Conservation (phyloP, 1,284 basidiomycete genomes). For the Flammula alnicola region DNA sequence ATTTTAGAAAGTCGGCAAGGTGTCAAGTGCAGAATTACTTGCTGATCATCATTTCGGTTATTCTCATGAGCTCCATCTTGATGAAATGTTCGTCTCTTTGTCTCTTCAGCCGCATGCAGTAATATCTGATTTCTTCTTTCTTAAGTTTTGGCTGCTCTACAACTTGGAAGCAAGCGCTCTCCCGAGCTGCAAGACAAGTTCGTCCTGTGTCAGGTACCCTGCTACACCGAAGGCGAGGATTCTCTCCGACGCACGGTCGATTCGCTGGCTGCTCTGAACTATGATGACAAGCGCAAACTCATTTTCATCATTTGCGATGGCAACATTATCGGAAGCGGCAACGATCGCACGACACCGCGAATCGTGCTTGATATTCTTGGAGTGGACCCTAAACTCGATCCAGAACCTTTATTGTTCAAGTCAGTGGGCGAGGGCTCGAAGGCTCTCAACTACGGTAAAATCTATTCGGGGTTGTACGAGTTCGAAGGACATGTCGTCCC, state of each 20-base stretch:
- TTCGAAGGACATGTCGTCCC: constrained; percentile 95
- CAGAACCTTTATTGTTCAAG: constrained; percentile 94
- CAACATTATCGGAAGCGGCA: constrained; percentile 95
- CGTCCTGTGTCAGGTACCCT: constrained; percentile 93
- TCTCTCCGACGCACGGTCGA: constrained; percentile 94
- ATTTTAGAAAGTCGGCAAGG: constrained; percentile 83
- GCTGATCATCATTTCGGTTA: constrained; percentile 77
- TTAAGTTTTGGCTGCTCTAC: constrained; percentile 88
- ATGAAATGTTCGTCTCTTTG: constrained; percentile 76
- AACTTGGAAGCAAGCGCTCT: constrained; percentile 79
- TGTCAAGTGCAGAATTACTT: constrained; percentile 92
- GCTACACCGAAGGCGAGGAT: constrained; percentile 98
- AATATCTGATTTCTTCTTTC: constrained; percentile 11
- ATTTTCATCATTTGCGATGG: constrained; percentile 97
- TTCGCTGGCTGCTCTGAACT: constrained; percentile 88
- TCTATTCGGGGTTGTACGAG: constrained; percentile 96
- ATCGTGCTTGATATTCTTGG: constrained; percentile 95
- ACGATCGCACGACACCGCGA: constrained; percentile 87
- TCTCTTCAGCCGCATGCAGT: constrained; percentile 7
- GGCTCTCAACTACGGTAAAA: constrained; percentile 95
- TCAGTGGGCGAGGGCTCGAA: constrained; percentile 91
- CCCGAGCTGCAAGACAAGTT: constrained; percentile 98
- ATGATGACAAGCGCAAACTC: constrained; percentile 97
- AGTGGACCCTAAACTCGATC: constrained; percentile 90
- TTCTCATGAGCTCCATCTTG: constrained; percentile 83